Evolutionary conservation across 2,329 filamentous ascomycete genomes (phyloP).

Genomic region (Alternaria infectoria): DNA sequence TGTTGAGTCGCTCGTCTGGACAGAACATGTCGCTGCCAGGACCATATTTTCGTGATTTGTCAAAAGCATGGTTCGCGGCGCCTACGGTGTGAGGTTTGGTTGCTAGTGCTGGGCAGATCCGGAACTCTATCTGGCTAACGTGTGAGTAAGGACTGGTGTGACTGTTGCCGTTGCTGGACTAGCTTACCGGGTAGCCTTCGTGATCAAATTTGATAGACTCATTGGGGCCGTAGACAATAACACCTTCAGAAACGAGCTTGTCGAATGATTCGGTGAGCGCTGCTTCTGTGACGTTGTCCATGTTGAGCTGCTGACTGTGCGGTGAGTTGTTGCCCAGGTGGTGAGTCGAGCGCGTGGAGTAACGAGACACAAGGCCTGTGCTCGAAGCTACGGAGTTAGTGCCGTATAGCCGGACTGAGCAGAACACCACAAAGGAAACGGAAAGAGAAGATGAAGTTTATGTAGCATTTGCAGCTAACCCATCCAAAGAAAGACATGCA

Average conservation of each 20-base stretch:
- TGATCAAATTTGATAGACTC: conserved; percentile 23
- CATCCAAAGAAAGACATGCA: conserved; percentile 10
- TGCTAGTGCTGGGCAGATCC: conserved; percentile 35
- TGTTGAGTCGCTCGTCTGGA: conserved; percentile 51
- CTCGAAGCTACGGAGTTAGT: conserved; percentile 12
- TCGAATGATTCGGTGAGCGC: conserved; percentile 30
- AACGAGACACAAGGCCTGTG: conserved; percentile 13
- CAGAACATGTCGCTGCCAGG: conserved; percentile 53
- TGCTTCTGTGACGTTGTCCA: conserved; percentile 20
- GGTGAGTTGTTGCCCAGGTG: background rate
- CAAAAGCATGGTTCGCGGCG: conserved; percentile 24
- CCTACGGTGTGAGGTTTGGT: conserved; percentile 40
- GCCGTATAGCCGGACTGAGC: background rate
- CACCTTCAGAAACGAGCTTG: conserved; percentile 28
- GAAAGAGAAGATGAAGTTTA: background rate
- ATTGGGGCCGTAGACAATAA: conserved; percentile 34
- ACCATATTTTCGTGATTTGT: conserved; percentile 34
- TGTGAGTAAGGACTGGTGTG: background rate
- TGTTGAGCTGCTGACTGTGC: background rate
- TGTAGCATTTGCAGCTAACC: conserved; percentile 14
- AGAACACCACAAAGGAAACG: background rate
- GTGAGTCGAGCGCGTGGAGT: conserved; percentile 3
- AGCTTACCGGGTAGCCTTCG: conserved; percentile 37
- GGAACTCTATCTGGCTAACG: conserved; percentile 38
- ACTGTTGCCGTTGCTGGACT: background rate